Evolutionary conservation across 176 grass and related monocot genomes (phyloP), one percentile per base, ranked within the genome.

Genomic region (Eragrostis nindensis): DNA sequence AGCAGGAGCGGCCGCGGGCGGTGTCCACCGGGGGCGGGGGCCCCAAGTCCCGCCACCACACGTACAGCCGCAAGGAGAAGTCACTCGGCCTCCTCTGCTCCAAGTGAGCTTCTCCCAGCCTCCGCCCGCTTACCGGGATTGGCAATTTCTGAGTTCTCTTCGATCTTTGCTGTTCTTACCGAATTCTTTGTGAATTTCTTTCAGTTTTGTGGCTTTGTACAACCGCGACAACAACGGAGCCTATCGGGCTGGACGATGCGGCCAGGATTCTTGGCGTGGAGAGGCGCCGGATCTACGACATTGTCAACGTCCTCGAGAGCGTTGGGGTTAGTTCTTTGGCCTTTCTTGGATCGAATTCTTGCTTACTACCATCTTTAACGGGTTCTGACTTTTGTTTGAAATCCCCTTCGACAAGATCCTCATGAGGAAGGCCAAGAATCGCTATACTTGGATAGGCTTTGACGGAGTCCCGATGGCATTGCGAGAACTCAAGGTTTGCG

Each of bases 201-300:
- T 40, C 40, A 98, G 96, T 60, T 98, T 98, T 36, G 88, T 98
- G 36, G 71, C 67, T 40, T 54, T 98, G 67, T 98, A 95, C 67
- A 69, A 91, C 76, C 86, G 84, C 47, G 88, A 86, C 3, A 73
- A 71, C 43, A 86, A 86, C 93, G 38, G 92, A 95, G 8, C 85
- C 48, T 14, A 71, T 98, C 78, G 86, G 86, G 39, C 82, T 98
- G 49, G 96, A 98, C 42, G 88, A 98, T 4, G 86, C 90, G 8
- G 92, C 92, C 9, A 69, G 68, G 62, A 36, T 90, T 66, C 88
- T 98, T 7, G 86, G 84, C 38, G 92, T 98, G 1, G 90, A 98
- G 86, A 83, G 96, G 78, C 85, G 92, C 7, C 92, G 90, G 90
- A 95, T 98, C 90, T 98, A 98, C 63, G 92, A 98, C 81, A 95